These are phyloP conservation scores for Penicillium salamii DNA, from an alignment of 495 filamentous ascomycete species.

Conservation along the genomic window DNA sequence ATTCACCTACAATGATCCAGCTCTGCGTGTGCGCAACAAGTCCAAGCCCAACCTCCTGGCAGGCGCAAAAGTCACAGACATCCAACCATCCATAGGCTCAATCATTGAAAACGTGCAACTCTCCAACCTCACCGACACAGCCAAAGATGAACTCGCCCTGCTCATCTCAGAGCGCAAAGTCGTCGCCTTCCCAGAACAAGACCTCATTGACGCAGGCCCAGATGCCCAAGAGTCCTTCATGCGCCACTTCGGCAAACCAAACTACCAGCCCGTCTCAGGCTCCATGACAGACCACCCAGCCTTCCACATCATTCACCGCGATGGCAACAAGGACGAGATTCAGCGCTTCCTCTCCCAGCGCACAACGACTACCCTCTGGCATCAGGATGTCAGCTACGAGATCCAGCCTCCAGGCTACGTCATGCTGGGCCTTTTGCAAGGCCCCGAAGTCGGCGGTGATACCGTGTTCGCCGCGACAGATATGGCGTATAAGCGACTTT, in stretches of 20 bases:
- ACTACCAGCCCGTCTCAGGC: constrained; percentile 57
- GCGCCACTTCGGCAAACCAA: constrained; percentile 57
- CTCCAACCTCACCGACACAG: constrained; percentile 60
- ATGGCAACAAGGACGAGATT: constrained; percentile 56
- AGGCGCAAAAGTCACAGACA: constrained; percentile 51
- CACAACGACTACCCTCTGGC: constrained; percentile 55
- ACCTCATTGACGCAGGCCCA: constrained; percentile 64
- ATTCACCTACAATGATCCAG: constrained; percentile 59
- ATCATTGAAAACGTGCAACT: constrained; percentile 74
- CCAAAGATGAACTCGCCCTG: constrained; percentile 76
- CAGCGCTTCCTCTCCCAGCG: constrained; percentile 52
- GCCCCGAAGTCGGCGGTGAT: constrained; percentile 66
- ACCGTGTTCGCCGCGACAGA: constrained; percentile 77
- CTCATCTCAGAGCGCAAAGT: constrained; percentile 73
- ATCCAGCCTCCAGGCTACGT: constrained; percentile 56
- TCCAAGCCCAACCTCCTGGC: constrained; percentile 56
- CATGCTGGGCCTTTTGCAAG: constrained; percentile 56
- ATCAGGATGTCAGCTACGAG: constrained; percentile 61
- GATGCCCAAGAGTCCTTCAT: constrained; percentile 60
- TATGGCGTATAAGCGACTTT: constrained; percentile 71
- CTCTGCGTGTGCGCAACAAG: constrained; percentile 53
- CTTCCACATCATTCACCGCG: constrained; percentile 61
- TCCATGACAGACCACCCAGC: constrained; percentile 51
- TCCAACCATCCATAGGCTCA: constrained; percentile 69
- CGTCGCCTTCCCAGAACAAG: constrained; percentile 74